Conservation (phyloP, 2,329 filamentous ascomycete genomes). For the Fusarium oligoseptatum region DNA sequence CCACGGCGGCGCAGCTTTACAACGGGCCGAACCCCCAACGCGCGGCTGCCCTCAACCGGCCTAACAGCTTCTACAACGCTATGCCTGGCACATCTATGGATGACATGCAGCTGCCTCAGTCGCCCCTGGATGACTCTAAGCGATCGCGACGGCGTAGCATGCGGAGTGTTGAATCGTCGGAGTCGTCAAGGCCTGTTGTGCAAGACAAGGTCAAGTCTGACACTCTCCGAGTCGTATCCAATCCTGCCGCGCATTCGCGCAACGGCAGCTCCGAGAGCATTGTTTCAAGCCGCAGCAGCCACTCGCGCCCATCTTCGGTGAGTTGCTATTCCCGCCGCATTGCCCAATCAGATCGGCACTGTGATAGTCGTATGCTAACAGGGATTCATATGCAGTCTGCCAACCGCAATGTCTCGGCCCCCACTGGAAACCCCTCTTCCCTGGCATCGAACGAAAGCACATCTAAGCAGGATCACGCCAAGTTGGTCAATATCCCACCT, state of each 20-base stretch:
- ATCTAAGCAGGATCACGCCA: constrained; percentile 66
- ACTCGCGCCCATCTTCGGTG: constrained; percentile 76
- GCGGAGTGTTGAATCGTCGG: constrained; percentile 68
- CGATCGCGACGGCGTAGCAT: constrained; percentile 87
- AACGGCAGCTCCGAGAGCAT: constrained; percentile 76
- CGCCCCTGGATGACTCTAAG: constrained; percentile 76
- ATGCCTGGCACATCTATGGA: constrained; percentile 69
- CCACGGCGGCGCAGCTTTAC: constrained; percentile 49
- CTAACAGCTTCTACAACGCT: constrained; percentile 66
- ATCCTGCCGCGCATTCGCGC: constrained; percentile 51
- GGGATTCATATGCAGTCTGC: constrained; percentile 64
- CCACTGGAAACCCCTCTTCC: constrained; percentile 67
- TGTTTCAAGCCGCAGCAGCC: constrained; percentile 68
- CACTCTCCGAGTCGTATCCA: constrained; percentile 53
- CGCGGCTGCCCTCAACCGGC: constrained; percentile 57
- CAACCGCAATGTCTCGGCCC: constrained; percentile 69
- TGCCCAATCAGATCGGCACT: constrained; percentile 60
- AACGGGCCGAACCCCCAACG: constrained; percentile 46
- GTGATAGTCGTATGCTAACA: constrained; percentile 61
- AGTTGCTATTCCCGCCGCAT: constrained; percentile 57
- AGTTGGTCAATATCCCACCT: constrained; percentile 70
- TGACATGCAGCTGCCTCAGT: constrained; percentile 74
- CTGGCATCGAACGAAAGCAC: constrained; percentile 61
- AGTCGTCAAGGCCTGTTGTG: constrained; percentile 34
- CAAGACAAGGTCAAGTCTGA: constrained; percentile 49